A percentile compares a stretch with the other conserved stretches of the same genome.
These are phyloP conservation scores for Vigna radiata DNA, from an alignment of 306 rosid genomes.

Conservation along the genomic window DNA sequence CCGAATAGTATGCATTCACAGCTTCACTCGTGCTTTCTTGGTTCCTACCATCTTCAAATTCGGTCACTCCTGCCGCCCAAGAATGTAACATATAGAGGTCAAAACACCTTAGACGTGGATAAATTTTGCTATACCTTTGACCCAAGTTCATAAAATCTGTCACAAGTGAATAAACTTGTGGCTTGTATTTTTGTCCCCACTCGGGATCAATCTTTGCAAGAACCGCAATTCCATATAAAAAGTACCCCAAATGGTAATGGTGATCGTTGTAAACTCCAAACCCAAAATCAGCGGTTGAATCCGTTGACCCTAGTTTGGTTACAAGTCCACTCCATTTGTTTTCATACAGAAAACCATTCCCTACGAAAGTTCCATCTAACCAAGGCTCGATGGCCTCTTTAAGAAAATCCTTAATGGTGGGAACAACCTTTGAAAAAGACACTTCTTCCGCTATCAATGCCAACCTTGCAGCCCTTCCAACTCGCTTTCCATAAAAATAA, in stretches of 20 bases:
- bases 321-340: constrained; percentile 82
- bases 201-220: constrained; percentile 79
- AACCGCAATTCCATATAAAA: constrained; percentile 81
- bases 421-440: constrained; percentile 58
- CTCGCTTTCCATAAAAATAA: constrained; percentile 75
- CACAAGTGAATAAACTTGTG: constrained; percentile 73
- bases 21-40: constrained; percentile 95
- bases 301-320: constrained; percentile 69
- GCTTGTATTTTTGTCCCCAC: constrained; percentile 79
- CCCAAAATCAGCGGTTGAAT: constrained; percentile 80
- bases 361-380: constrained; percentile 75
- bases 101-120: constrained; percentile 79
- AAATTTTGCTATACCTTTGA: constrained; percentile 45
- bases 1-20: constrained; percentile 82
- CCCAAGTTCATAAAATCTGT: constrained; percentile 74
- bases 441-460: constrained; percentile 91
- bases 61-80: constrained; percentile 89
- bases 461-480: constrained; percentile 87
- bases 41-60: constrained; percentile 81
- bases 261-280: constrained; percentile 88
- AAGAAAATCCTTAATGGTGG: constrained; percentile 57
- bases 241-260: constrained; percentile 89
- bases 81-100: constrained; percentile 82
- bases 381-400: constrained; percentile 81
- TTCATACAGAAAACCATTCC: constrained; percentile 81